Conservation (phyloP, 2,329 filamentous ascomycete genomes). For the Zymoseptoria ardabiliae region DNA sequence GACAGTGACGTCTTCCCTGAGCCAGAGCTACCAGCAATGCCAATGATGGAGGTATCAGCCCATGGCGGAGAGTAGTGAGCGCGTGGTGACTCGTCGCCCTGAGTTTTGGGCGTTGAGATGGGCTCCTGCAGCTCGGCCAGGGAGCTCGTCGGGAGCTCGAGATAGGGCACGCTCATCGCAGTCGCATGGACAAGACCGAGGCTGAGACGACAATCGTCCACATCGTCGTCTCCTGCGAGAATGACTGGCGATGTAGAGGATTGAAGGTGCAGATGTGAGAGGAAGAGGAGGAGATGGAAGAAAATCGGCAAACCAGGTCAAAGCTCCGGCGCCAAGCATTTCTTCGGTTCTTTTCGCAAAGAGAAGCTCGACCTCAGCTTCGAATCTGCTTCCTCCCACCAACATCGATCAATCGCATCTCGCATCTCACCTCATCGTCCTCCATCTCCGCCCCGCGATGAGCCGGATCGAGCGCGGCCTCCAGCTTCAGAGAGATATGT, state of each 20-base stretch:
- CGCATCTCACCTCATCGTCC: background rate
- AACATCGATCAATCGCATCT: background rate
- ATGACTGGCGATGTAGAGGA: conserved; percentile 2
- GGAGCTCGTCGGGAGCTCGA: conserved; percentile 22
- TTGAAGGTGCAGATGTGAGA: conserved; percentile 1
- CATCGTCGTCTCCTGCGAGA: conserved; percentile 17
- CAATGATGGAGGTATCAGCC: conserved; percentile 94
- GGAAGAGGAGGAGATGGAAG: conserved; percentile 5
- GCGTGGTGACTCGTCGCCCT: conserved; percentile 16
- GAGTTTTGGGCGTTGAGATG: background rate
- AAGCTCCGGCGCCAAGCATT: background rate
- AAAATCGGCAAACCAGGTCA: no score
- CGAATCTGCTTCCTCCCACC: background rate
- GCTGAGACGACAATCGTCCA: conserved; percentile 22
- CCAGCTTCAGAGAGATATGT: background rate
- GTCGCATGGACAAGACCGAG: conserved; percentile 21
- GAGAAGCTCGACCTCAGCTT: background rate
- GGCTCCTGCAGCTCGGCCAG: conserved; percentile 12
- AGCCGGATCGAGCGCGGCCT: background rate
- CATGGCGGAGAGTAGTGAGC: conserved; percentile 89
- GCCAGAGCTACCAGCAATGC: conserved; percentile 88
- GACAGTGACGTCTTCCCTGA: conserved; percentile 93
- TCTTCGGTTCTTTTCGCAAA: background rate
- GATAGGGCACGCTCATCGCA: conserved; percentile 24
- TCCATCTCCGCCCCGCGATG: background rate